Conservation (phyloP, 257 asterid genomes). For the Scutellaria minor region DNA sequence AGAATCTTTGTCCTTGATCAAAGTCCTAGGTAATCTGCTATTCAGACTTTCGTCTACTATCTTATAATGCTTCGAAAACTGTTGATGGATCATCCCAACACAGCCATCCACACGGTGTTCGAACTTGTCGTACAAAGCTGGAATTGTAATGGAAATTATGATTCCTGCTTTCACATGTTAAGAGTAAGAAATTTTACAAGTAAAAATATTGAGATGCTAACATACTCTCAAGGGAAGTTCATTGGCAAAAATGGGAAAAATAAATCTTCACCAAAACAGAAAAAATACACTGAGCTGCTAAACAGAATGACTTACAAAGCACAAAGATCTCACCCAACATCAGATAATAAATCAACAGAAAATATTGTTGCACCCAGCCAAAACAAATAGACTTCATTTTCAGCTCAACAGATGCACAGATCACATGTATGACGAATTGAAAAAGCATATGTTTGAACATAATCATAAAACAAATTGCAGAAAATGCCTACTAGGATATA, state of each 20-base stretch:
- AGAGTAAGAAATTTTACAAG: conserved; percentile 28
- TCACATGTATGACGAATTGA: background rate
- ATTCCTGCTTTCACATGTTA: conserved; percentile 57
- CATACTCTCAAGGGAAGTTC: background rate
- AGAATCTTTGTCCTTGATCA: conserved; percentile 63
- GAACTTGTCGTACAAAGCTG: conserved; percentile 76
- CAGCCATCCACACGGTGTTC: conserved; percentile 65
- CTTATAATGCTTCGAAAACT: conserved; percentile 76
- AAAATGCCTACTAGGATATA: background rate
- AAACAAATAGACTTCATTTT: background rate
- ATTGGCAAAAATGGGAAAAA: background rate
- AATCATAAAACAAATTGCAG: background rate
- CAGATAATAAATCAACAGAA: conserved; percentile 6
- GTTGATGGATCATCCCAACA: conserved; percentile 66
- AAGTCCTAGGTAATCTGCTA: conserved; percentile 65
- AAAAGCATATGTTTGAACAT: background rate
- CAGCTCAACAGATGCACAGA: background rate
- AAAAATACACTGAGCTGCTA: background rate
- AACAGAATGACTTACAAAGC: background rate
- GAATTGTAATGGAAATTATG: conserved; percentile 67
- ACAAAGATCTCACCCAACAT: background rate
- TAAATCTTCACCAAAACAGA: background rate
- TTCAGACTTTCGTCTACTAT: conserved; percentile 81
- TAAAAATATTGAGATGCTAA: background rate
- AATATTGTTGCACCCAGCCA: background rate